Evolutionary conservation across 2,329 filamentous ascomycete genomes (phyloP), one percentile per base, ranked within the genome.

Genomic region (Lasiodiplodia citricola): DNA sequence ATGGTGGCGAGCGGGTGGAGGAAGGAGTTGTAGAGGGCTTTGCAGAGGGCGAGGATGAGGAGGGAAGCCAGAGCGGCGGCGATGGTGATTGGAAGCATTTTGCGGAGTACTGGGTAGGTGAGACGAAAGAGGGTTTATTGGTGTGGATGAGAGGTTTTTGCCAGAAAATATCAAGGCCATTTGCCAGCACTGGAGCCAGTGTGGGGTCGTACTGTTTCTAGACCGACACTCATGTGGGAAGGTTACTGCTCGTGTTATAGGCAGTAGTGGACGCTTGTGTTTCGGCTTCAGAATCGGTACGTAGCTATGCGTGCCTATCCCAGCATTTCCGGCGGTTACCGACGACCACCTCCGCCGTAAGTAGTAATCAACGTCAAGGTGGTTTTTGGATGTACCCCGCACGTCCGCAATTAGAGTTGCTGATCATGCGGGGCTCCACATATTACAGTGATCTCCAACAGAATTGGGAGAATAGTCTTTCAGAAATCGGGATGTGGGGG

Each of bases 71-170:
- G 1, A 1, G 23, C 4, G 50, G 10, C 50, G 23, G 21, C 2
- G 50, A 52, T 28, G 50, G 50, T 52, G 50, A 1, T 16, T 2
- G 1, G 4, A 3, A 2, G 1, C 44, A 47, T 47, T 5, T 0
- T n/a, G 14, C 1, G 44, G 44, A 8, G 13, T 16, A 7, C 0
- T n/a, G 44, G 0, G n/a, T 1, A 16, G 41, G 41, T n/a, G 1
- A 3, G 6, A 11, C 44, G 0, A 1, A 35, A 10, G 31, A 3
- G 7, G 8, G 1, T 35, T 2, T 10, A 1, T 10, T 35, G 31
- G 2, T 0, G 31, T 10, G 31, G 31, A 10, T 0, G 8, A 10
- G 0, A 3, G 8, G 8, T 35, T 35, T 0, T 35, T 16, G 13
- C 4, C 11, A 14, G 38, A 41, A 13, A 16, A 14, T 41, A 38